A percentile compares a stretch with the other conserved stretches of the same genome.
These are phyloP conservation scores for Tripidium arundinaceum DNA, from an alignment of 202 grass and related monocot species.

Conservation along the genomic window DNA sequence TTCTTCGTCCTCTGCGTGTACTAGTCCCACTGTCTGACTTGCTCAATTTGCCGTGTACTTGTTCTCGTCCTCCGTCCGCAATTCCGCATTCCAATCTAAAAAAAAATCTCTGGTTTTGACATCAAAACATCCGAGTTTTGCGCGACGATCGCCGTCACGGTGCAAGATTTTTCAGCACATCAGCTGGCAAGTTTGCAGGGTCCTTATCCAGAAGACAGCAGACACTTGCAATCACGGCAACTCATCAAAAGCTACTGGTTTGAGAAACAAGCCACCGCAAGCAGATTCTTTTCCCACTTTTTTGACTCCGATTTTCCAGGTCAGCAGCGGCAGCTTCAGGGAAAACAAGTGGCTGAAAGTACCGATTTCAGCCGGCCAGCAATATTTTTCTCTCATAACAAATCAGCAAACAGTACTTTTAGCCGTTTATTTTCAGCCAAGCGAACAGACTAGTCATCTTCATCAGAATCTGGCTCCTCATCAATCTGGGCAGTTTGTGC, in stretches of 20 bases:
- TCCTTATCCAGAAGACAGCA: not conserved
- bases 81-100: not conserved
- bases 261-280: not conserved
- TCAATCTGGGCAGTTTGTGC: not conserved
- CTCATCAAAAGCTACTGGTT: not conserved
- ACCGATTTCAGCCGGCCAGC: no score
- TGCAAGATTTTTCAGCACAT: not conserved
- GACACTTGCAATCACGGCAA: slow-evolving; percentile 1
- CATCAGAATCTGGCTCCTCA: slow-evolving; percentile 41
- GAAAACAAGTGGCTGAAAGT: no score
- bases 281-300: not conserved
- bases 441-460: no score
- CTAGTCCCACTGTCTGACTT: not conserved
- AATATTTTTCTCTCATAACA: no score
- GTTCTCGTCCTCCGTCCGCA: not conserved
- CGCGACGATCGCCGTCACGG: not conserved
- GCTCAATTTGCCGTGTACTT: not conserved
- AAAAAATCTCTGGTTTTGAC: not conserved
- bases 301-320: not conserved
- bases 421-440: no score
- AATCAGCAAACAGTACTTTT: no score
- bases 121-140: not conserved
- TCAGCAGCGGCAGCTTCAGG: not conserved
- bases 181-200: not conserved
- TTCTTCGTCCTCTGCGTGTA: not conserved